Conservation (phyloP, 768 basidiomycete species). For the Mycena leptocephala region DNA sequence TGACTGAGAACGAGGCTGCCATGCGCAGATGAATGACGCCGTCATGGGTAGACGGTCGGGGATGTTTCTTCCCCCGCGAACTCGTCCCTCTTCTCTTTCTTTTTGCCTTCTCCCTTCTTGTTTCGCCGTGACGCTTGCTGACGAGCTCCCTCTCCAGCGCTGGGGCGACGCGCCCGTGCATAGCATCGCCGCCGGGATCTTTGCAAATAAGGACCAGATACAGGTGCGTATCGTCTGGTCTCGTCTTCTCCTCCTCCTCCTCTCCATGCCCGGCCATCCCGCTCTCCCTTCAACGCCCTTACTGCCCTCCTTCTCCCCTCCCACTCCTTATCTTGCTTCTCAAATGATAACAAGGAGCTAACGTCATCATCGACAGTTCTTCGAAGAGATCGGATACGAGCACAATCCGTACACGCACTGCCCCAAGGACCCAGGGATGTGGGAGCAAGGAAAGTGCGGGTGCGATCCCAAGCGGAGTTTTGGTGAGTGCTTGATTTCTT, state of each 20-base stretch:
- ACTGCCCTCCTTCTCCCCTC: no score
- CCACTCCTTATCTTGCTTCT: no score
- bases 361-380: conserved; percentile 42
- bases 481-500: conserved; percentile 64
- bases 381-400: conserved; percentile 78
- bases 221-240: conserved; percentile 41
- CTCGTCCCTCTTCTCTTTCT: no score
- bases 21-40: no score
- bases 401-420: conserved; percentile 74
- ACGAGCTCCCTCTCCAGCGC: conserved; percentile 50
- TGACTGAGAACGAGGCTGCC: no score
- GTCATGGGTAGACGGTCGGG: no score
- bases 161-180: conserved; percentile 81
- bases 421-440: conserved; percentile 50
- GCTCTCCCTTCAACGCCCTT: no score
- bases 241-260: no score
- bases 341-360: no score
- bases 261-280: no score
- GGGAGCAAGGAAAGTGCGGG: conserved; percentile 61
- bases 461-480: conserved; percentile 71
- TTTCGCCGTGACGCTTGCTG: not conserved
- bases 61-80: no score
- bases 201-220: conserved; percentile 71
- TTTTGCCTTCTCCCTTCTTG: no score
- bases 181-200: conserved; percentile 76